Evolutionary conservation across 2,329 filamentous ascomycete species (phyloP), one percentile per base, ranked within the genome.

Genomic region (Aureobasidium leucospermi): DNA sequence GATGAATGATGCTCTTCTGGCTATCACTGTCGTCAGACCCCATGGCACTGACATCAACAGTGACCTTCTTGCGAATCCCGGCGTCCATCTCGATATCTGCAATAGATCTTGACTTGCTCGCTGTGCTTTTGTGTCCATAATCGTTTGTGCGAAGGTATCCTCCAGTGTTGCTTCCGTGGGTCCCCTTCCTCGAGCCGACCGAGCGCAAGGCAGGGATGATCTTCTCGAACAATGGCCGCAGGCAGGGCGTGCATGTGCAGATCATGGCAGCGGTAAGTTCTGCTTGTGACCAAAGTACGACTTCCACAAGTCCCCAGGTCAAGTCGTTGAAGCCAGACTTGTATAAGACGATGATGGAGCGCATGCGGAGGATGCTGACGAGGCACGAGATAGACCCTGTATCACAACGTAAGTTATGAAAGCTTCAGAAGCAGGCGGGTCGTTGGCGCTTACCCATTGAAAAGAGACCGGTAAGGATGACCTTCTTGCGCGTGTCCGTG

Each of bases 401-500:
- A 32, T 3, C 4, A 13, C 3, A 4, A 9, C 31, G 19, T 58
- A 32, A 47, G 19, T 41, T 11, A 56, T n/a, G 19, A 36, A 42
- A 23, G 11, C 6, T 10, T 2, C 16, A 16, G 8, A 16, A 38
- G 19, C 19, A 6, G 28, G 19, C 31, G 15, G 23, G 13, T 8
- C 11, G 32, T 15, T 11, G 29, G n/a, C 28, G 15, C 43, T 48
- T 42, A 31, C 79, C 79, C 63, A 81, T 74, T 45, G 76, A 73
- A 66, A 82, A 81, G 38, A 82, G 70, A 31, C 72, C 62, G 8
- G 73, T 67, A 1, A 86, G 74, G 1, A 83, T 74, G 0, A 78
- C 56, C 68, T 85, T 85, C 65, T 81, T 78, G 66, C 76, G 79
- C 1, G 72, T 41, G 8, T 75, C 71, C 1, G 85, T 72, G 53